Evolutionary conservation across 106 monocot genomes (phyloP).

Genomic region (Amphibolis antarctica): DNA sequence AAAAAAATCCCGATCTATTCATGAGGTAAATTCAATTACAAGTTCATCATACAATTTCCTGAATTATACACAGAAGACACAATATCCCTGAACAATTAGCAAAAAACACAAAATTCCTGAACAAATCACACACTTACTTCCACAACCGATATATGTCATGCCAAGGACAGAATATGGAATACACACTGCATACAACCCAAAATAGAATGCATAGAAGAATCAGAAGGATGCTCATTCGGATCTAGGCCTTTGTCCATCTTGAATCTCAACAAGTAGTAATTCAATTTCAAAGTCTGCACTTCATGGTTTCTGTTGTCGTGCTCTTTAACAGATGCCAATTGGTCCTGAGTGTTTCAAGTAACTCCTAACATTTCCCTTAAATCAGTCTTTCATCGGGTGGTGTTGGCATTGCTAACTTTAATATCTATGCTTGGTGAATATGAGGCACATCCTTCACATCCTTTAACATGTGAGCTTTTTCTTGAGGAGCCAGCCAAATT

Average conservation of each 20-base stretch:
- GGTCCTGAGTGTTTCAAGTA: conserved; percentile 34
- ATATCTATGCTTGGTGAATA: conserved; percentile 27
- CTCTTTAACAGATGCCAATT: not conserved
- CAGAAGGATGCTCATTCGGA: too few relatives aligned
- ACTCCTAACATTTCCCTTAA: conserved; percentile 45
- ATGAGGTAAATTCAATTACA: too few relatives aligned
- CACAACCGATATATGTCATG: not conserved
- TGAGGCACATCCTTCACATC: conserved; percentile 14
- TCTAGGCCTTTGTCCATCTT: too few relatives aligned
- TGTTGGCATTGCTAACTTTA: conserved; percentile 29
- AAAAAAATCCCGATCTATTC: too few relatives aligned
- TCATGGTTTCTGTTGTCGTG: not conserved
- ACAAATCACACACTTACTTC: too few relatives aligned
- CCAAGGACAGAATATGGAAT: not conserved
- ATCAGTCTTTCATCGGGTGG: conserved; percentile 61
- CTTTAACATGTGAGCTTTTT: not conserved
- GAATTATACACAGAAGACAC: too few relatives aligned
- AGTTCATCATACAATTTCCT: too few relatives aligned
- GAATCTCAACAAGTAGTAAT: too few relatives aligned
- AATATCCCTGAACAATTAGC: too few relatives aligned
- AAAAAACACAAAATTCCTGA: too few relatives aligned
- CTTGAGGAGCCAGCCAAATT: conserved; percentile 39
- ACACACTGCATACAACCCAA: not conserved
- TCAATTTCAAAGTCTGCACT: too few relatives aligned
- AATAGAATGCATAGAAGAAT: not conserved